Conservation (phyloP, 176 grass and related monocot species). For the Neostapfia colusana region DNA sequence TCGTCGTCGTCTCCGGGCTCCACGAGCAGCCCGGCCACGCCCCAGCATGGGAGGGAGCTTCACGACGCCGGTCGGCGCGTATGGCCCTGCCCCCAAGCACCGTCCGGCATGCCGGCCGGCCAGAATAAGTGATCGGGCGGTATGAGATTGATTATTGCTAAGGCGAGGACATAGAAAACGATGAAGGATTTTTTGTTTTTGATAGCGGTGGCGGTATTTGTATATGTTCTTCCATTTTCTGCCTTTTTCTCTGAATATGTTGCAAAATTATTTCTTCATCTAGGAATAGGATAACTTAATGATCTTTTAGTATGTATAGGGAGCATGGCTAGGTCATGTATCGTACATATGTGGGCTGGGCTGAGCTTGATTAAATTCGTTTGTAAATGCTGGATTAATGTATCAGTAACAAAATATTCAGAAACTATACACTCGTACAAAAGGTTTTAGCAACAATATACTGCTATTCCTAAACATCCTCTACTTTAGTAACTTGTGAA, state of each 20-base stretch:
- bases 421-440: not conserved
- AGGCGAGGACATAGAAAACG: constrained; percentile 3
- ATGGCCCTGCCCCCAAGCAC: constrained; percentile 35
- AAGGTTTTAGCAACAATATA: not conserved
- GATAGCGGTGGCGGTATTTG: not conserved
- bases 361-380: not conserved
- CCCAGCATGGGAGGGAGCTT: constrained; percentile 44
- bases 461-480: not conserved
- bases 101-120: not conserved
- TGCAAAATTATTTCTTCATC: constrained; percentile 1
- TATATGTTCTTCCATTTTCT: constrained; percentile 8
- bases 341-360: not conserved
- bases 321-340: constrained; percentile 9
- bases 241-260: not conserved
- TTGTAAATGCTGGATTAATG: not conserved
- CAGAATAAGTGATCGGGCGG: constrained; percentile 15
- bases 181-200: not conserved
- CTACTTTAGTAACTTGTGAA: not conserved
- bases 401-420: not conserved
- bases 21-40: not conserved
- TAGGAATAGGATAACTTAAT: constrained; percentile 27
- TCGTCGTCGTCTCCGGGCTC: constrained; percentile 29
- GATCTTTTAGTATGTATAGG: constrained; percentile 1
- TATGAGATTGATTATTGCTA: too few relatives aligned
- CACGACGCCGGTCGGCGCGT: constrained; percentile 41